phyloP scores from a whole-genome alignment of 805 yeast species.

The Maudiozyma pseudohumilis region DNA sequence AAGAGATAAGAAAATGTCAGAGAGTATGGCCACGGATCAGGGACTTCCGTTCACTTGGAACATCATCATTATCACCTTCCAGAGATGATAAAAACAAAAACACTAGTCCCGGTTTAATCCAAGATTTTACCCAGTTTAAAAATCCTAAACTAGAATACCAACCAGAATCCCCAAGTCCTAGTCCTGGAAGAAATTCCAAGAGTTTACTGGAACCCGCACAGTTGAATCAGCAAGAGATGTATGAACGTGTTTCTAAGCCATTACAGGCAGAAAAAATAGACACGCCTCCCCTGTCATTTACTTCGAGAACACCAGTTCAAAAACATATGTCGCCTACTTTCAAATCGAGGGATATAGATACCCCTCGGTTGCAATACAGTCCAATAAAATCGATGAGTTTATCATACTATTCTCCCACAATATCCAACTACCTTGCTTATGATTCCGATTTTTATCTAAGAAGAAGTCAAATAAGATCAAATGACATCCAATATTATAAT shows the following conservation, averaged over 20 bases:
- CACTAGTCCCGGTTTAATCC: constrained; percentile 12
- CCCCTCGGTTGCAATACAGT: constrained; percentile 19
- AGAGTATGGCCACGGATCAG: constrained; percentile 59
- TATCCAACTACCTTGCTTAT: constrained; percentile 21
- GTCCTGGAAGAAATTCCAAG: not conserved
- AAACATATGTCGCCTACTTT: constrained; percentile 6
- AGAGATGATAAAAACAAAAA: constrained; percentile 4
- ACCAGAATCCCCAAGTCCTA: not conserved
- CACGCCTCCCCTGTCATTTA: not conserved
- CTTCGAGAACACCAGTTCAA: not conserved
- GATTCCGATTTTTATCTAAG: constrained; percentile 22
- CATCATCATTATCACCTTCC: constrained; percentile 23
- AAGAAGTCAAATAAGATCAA: constrained; percentile 22
- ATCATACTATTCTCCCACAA: constrained; percentile 28
- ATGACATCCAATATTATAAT: constrained; percentile 18
- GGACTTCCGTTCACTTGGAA: constrained; percentile 53
- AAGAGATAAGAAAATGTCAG: constrained; percentile 61
- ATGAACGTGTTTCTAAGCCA: not conserved
- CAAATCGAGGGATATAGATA: constrained; percentile 5
- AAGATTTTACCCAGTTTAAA: constrained; percentile 15
- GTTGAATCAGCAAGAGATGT: not conserved
- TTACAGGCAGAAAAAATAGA: not conserved
- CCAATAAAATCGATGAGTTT: constrained; percentile 19
- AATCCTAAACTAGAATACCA: not conserved
- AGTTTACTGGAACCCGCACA: too few relatives aligned